Evolutionary conservation across 2,329 filamentous ascomycete genomes (phyloP), one percentile per base, ranked within the genome.

Genomic region (Xylariomycetidae sp.): DNA sequence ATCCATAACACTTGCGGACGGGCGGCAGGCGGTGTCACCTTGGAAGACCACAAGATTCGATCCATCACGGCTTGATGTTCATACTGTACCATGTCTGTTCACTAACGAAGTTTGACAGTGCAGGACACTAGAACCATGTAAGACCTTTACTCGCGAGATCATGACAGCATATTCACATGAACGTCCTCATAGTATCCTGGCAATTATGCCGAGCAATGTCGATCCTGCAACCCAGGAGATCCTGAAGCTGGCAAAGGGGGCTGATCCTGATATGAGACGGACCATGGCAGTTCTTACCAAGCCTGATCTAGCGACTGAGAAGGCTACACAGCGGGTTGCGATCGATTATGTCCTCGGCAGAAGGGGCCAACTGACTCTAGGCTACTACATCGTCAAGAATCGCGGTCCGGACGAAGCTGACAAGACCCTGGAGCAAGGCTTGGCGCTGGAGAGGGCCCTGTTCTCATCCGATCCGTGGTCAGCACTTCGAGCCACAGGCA

Each of bases 261-360:
- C 49, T 3, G 55, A 58, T 23, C 47, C 48, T 0, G 32, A n/a
- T 2, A 53, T 53, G 49, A 44, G 32, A 3, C 44, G 53, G 28
- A 57, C 53, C 2, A 53, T 56, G 52, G 52, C 46, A 3, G 50
- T 57, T 13, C 53, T 72, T 3, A 73, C 68, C 0, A 72, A 72
- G 38, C 64, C 66, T 0, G 78, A 83, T 36, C 55, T 79, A 0
- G 65, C 69, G 0, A 50, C 49, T 0, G 69, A 74, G 29, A 36
- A 48, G 0, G 55, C 56, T 0, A 63, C 54, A 1, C 54, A 65
- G 17, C 46, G 54, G 0, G 57, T 57, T 1, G 53, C 66, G 2
- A 50, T 65, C 3, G 57, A 70, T 4, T 59, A 70, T 0, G 56
- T 72, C 0, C 28, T 32, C 0, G 66, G 67, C 0, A 64, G 61